Evolutionary conservation across 495 filamentous ascomycete species (phyloP), one percentile per base, ranked within the genome.

Genomic region (Margaritispora aquatica): DNA sequence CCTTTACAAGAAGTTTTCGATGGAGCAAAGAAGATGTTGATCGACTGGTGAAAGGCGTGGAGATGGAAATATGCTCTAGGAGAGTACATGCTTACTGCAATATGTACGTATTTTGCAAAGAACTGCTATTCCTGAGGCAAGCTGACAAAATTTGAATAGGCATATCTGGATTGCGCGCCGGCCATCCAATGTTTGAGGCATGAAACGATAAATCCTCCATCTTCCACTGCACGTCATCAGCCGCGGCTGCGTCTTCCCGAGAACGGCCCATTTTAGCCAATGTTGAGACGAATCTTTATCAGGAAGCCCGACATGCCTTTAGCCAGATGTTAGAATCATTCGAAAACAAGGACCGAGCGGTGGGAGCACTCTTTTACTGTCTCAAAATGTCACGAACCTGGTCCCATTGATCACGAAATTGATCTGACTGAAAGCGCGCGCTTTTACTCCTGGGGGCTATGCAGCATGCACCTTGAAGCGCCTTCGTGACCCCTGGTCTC

Each of bases 31-130:
- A 84, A n/a, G 80, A 88, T 58, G 85, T 96, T 41, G 71, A 77
- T 47, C 76, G 79, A 26, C 70, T 93, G 2, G 66, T 85, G 9
- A 69, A 77, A 10, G 81, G 84, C 24, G 88, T 89, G 31, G 84
- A 81, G 64, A 74, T 71, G 17, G 86, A 92, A 53, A 84, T 91
- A n/a, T 84, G 83, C 65, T 81, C 80, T 64, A 84, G 83, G 59
- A 80, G 82, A 36, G 78, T 86, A 57, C 88, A 85, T 69, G 83
- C 78, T 17, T 90, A 88, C 73, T 89, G 88, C 63, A 86, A 87
- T 48, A 70, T 96, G 84, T 89, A 73, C 77, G 86, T 80, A 19
- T 57, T 31, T n/a, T n/a, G n/a, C n/a, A n/a, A n/a, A n/a, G n/a
- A n/a, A n/a, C n/a, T n/a, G n/a, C 36, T 23, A 49, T 38, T 19